phyloP scores from a whole-genome alignment of 2,329 filamentous ascomycete genomes.

The Microascus cirrosus region DNA sequence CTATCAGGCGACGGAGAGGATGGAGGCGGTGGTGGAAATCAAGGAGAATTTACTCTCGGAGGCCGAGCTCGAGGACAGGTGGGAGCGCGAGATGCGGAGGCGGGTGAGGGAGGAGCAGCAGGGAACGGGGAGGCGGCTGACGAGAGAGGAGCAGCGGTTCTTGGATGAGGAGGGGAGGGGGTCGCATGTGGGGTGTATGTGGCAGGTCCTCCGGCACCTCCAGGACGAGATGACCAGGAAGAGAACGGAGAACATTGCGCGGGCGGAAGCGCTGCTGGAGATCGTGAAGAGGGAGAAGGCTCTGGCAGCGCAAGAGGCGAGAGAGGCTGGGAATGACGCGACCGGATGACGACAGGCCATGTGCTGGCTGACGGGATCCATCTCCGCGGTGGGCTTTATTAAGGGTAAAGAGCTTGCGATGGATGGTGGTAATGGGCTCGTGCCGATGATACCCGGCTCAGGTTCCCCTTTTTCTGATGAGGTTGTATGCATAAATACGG shows the following conservation, averaged over 20 bases:
- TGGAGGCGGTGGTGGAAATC: slow-evolving; percentile 24
- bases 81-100: slow-evolving; percentile 28
- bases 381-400: background rate
- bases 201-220: slow-evolving; percentile 35
- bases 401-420: background rate
- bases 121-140: background rate
- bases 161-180: background rate
- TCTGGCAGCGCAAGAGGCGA: slow-evolving; percentile 17
- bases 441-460: slow-evolving; percentile 17
- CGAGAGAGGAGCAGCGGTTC: slow-evolving; percentile 3
- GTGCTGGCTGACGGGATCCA: background rate
- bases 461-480: slow-evolving; percentile 8
- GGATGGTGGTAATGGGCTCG: slow-evolving; percentile 9
- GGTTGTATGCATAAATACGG: background rate
- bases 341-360: background rate
- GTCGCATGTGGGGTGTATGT: background rate
- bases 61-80: slow-evolving; percentile 32
- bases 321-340: slow-evolving; percentile 4
- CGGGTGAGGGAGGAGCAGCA: slow-evolving; percentile 11
- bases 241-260: slow-evolving; percentile 26
- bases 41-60: slow-evolving; percentile 20
- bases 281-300: slow-evolving; percentile 27
- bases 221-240: slow-evolving; percentile 20
- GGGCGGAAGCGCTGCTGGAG: slow-evolving; percentile 25
- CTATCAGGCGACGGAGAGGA: slow-evolving; percentile 26